Percentiles rank a stretch among this genome's conserved stretches.
phyloP scores from a whole-genome alignment of 1,284 basidiomycete genomes.

The Cerioporus squamosus region DNA sequence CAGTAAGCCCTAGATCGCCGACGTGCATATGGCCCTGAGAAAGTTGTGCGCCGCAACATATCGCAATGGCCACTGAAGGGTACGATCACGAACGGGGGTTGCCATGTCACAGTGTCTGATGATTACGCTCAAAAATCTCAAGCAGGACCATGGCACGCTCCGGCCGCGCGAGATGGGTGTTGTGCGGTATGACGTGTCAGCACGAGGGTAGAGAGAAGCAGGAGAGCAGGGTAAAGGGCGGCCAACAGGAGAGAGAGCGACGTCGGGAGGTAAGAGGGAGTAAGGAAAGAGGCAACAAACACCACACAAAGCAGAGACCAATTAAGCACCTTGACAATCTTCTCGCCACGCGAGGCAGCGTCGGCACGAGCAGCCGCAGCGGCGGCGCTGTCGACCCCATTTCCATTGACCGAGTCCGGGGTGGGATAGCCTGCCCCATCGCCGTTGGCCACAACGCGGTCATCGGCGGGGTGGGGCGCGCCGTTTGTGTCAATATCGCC shows the following conservation, averaged over 20 bases:
- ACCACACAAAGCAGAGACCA: constrained; percentile 51
- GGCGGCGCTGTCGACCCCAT: constrained; percentile 19
- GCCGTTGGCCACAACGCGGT: constrained; percentile 40
- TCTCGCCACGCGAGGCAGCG: constrained; percentile 62
- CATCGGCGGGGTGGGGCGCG: constrained; percentile 40
- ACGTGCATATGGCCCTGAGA: constrained; percentile 6
- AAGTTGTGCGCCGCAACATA: constrained; percentile 11
- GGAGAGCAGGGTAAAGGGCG: constrained; percentile 22
- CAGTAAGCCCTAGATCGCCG: constrained; percentile 15
- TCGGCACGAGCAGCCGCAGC: constrained; percentile 23
- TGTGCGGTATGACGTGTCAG: constrained; percentile 16
- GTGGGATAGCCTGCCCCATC: constrained; percentile 54
- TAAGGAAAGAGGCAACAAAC: constrained; percentile 14
- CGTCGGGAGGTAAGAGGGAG: constrained; percentile 23
- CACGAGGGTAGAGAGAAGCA: constrained; percentile 15
- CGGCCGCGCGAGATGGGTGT: constrained; percentile 18
- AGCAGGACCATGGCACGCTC: constrained; percentile 25
- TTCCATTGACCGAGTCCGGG: constrained; percentile 29
- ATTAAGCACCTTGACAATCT: constrained; percentile 90
- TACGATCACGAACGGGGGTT: constrained; percentile 19
- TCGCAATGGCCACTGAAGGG: constrained; percentile 6
- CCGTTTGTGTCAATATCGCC: constrained; percentile 51
- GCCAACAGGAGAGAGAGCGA: constrained; percentile 36
- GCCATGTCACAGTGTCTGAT: constrained; percentile 22
- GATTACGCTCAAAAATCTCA: constrained; percentile 3